phyloP scores from a whole-genome alignment of 1,284 basidiomycete species.

The Meripilus lineatus region DNA sequence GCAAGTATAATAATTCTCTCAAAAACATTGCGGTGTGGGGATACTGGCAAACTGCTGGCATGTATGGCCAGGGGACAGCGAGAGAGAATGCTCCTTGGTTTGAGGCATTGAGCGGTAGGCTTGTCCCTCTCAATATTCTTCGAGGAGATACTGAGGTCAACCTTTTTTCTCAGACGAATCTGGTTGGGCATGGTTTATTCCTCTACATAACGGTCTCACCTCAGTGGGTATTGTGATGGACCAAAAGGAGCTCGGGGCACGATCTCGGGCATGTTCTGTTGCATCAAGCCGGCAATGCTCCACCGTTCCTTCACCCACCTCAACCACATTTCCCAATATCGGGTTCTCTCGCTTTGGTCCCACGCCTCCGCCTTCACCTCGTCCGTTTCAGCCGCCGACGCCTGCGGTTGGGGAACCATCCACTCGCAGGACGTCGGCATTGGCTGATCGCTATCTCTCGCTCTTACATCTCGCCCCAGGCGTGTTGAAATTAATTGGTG shows the following conservation, averaged over 20 bases:
- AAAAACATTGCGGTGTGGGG: constrained; percentile 76
- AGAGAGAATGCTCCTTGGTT: constrained; percentile 55
- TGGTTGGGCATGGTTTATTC: constrained; percentile 78
- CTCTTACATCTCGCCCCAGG: constrained; percentile 44
- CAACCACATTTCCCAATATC: background rate
- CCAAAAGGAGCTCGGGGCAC: constrained; percentile 37
- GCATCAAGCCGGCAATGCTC: constrained; percentile 12
- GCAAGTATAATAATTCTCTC: constrained; percentile 61
- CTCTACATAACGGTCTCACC: constrained; percentile 61
- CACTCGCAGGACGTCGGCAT: constrained; percentile 18
- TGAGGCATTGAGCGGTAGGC: constrained; percentile 62
- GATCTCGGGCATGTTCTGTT: constrained; percentile 25
- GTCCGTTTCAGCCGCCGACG: background rate
- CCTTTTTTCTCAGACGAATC: constrained; percentile 51
- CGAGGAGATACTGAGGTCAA: background rate
- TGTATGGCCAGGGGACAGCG: constrained; percentile 51
- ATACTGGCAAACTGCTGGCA: constrained; percentile 56
- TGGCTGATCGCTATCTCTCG: constrained; percentile 37
- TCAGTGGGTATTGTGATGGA: constrained; percentile 73
- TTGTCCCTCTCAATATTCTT: background rate
- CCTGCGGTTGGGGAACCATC: background rate
- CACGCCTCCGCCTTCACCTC: background rate
- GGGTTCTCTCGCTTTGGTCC: background rate
- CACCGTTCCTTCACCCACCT: background rate
- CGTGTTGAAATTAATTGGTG: constrained; percentile 44